Evolutionary conservation across 768 basidiomycete species (phyloP).

Genomic region (Infundibulicybe gibba): DNA sequence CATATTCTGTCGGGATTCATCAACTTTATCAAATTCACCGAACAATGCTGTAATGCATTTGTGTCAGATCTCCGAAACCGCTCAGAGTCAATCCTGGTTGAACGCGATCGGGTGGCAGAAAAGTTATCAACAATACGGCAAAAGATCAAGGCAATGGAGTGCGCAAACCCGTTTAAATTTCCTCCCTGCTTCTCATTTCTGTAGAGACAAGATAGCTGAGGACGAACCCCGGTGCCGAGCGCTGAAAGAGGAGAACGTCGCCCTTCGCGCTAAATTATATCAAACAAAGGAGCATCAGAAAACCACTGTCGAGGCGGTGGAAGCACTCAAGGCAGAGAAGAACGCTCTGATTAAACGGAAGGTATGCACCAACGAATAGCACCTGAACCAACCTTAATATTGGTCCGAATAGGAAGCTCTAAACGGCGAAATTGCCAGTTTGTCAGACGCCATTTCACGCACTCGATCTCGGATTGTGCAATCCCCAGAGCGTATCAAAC

Average conservation of each 20-base stretch:
- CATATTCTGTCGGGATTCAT: constrained; percentile 82
- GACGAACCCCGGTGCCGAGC: constrained; percentile 68
- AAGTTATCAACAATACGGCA: constrained; percentile 46
- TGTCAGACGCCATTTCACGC: constrained; percentile 58
- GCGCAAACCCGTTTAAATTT: constrained; percentile 13
- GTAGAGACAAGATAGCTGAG: constrained; percentile 58
- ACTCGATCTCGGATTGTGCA: constrained; percentile 80
- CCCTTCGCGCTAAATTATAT: constrained; percentile 61
- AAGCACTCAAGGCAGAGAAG: constrained; percentile 71
- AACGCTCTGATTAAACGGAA: constrained; percentile 59
- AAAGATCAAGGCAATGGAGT: constrained; percentile 58
- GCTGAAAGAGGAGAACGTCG: constrained; percentile 55
- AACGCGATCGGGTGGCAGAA: constrained; percentile 55
- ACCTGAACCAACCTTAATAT: neutral
- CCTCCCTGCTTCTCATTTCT: neutral
- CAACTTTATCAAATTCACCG: constrained; percentile 90
- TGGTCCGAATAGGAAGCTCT: constrained; percentile 51
- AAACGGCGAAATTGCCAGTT: constrained; percentile 53
- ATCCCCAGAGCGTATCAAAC: constrained; percentile 86
- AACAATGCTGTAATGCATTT: constrained; percentile 61
- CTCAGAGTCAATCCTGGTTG: constrained; percentile 51
- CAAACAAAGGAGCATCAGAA: constrained; percentile 65
- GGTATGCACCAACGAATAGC: constrained; percentile 29
- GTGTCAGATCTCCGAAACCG: constrained; percentile 58
- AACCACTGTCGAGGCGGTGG: constrained; percentile 58